Base-by-base conservation (phyloP, 73 alveolate species). In the Paramecium sexaurelia region DNA sequence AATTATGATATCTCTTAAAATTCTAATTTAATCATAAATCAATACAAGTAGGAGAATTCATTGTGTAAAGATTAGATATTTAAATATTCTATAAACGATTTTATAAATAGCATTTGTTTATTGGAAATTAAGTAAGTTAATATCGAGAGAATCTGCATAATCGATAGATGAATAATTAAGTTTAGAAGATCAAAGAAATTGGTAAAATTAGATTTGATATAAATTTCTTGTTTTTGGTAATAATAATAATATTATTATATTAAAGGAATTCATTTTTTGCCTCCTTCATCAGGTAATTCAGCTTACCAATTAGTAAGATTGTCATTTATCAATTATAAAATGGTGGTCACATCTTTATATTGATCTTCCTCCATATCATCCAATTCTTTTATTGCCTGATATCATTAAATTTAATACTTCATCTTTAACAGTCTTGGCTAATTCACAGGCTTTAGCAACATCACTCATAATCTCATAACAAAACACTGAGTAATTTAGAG, bases 401-500 rank as follows among this genome's bases (percentile, higher is more conserved):
- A 29, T 61, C 15, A 7, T 17, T n/a, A 17, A 11, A 61, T 22
- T 29, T 1, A 10, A 26, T 61, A 61, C 83, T 20, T 91, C 96
- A 57, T 93, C 93, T 55, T 87, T 87, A 5, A 93, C 97, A 75
- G 95, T 94, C 47, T 95, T 90, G 7, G 99, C 98, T 20, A 98
- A 92, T 73, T 91, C 91, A 85, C 98, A 96, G 6, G 99, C 99
- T 91, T 95, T 93, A 17, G 93, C 92, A 13, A 97, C 95, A 87
- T 97, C 99, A 45, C 93, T 86, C 95, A 96, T 78, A 5, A 97
- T 97, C 92, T 98, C 99, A 93, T 98, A 98, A 84, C 97, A 92
- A 92, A 96, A 97, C 24, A 98, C 96, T 37, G 99, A 96, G 92
- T 87, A 95, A 94, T 98, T 96, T 57, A 98, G 92, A n/a, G 96